Conservation (phyloP, 768 basidiomycete genomes). For the Brasilioporus rufonigricans region DNA sequence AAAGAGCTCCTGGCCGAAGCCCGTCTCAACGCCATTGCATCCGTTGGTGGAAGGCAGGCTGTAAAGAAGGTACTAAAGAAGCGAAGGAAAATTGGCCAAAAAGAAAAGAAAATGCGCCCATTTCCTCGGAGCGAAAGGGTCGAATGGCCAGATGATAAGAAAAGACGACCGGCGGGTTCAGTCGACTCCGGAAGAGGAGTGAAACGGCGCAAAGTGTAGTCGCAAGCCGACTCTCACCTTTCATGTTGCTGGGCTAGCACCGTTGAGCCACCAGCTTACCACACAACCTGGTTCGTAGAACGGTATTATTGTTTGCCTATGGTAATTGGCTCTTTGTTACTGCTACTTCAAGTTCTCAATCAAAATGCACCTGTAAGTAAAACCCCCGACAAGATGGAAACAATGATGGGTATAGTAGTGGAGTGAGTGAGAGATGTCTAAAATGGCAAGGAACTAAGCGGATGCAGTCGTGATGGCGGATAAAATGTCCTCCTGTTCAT, state of each 20-base stretch:
- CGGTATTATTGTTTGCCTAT: conserved; percentile 29
- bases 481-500: conserved; percentile 57
- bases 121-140: conserved; percentile 36
- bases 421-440: conserved; percentile 24
- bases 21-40: conserved; percentile 75
- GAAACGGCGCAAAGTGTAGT: conserved; percentile 28
- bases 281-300: neutral
- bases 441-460: conserved; percentile 14
- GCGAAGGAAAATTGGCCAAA: conserved; percentile 81
- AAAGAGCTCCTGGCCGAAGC: conserved; percentile 71
- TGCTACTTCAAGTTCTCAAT: conserved; percentile 27
- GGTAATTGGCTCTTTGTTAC: conserved; percentile 29
- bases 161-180: conserved; percentile 13
- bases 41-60: conserved; percentile 72
- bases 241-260: neutral
- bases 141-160: conserved; percentile 12
- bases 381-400: conserved; percentile 26
- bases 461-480: conserved; percentile 21
- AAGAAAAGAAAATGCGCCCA: conserved; percentile 85
- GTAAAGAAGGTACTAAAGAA: conserved; percentile 89
- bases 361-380: conserved; percentile 24
- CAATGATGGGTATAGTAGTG: conserved; percentile 30
- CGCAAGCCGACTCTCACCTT: neutral
- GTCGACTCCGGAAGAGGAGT: conserved; percentile 5
- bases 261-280: neutral